These are phyloP conservation scores for Moricandia arvensis DNA, from an alignment of 345 rosid species.

Conservation along the genomic window DNA sequence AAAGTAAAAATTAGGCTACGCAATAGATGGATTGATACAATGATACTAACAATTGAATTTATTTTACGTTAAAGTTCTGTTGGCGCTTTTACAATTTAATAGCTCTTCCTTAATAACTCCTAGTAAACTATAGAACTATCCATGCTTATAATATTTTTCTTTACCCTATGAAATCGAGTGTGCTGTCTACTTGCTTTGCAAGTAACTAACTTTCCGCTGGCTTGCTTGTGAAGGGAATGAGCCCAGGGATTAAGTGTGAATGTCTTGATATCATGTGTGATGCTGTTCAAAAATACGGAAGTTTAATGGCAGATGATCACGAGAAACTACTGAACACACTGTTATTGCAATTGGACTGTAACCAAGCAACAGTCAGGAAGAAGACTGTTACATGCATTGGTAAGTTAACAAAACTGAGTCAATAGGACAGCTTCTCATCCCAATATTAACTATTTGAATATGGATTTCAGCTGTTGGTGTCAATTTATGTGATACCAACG, in stretches of 20 bases:
- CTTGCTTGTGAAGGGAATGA: constrained; percentile 64
- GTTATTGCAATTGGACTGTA: constrained; percentile 73
- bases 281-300: constrained; percentile 93
- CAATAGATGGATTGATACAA: neutral
- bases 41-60: neutral
- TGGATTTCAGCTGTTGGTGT: constrained; percentile 5
- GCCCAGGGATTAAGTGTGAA: constrained; percentile 91
- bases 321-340: constrained; percentile 71
- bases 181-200: constrained; percentile 1
- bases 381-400: constrained; percentile 93
- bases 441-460: constrained; percentile 3
- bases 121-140: neutral
- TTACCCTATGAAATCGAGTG: neutral
- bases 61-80: neutral
- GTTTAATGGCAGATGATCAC: constrained; percentile 73
- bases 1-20: constrained; percentile 2
- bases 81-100: neutral
- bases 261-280: constrained; percentile 96
- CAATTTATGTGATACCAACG: constrained; percentile 2
- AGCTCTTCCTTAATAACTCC: constrained; percentile 5
- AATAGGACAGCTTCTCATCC: neutral
- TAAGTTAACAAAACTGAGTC: constrained; percentile 41
- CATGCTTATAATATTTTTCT: neutral
- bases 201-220: constrained; percentile 25
- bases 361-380: constrained; percentile 90